phyloP scores from a whole-genome alignment of 331 rosid species.

The Pyrus hybrid region DNA sequence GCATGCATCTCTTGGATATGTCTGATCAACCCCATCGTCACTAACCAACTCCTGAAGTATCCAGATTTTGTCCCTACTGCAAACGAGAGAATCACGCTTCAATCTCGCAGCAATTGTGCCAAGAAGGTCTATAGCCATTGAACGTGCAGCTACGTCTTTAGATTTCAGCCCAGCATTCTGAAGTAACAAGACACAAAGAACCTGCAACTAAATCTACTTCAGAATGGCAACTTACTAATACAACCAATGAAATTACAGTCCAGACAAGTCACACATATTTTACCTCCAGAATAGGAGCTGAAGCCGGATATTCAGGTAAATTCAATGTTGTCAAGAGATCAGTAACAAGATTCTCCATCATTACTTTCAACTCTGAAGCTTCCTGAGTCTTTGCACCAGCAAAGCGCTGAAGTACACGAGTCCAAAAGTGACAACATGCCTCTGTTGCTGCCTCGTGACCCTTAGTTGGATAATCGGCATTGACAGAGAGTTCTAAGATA shows the following conservation, averaged over 20 bases:
- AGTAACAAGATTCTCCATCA: conserved; percentile 87
- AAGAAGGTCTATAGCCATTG: conserved; percentile 92
- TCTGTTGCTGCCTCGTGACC: conserved; percentile 73
- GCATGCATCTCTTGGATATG: conserved; percentile 54
- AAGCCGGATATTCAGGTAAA: conserved; percentile 94
- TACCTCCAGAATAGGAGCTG: conserved; percentile 93
- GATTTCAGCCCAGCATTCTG: conserved; percentile 91
- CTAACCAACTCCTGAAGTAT: conserved; percentile 55
- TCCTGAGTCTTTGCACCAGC: conserved; percentile 80
- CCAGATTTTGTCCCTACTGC: conserved; percentile 76
- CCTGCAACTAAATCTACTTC: conserved; percentile 52
- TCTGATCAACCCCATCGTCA: conserved; percentile 32
- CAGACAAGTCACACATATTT: neutral
- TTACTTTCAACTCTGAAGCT: conserved; percentile 75
- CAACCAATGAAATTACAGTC: conserved; percentile 5
- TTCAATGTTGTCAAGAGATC: conserved; percentile 83
- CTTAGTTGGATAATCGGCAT: conserved; percentile 57
- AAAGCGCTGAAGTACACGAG: conserved; percentile 84
- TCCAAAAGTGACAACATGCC: conserved; percentile 85
- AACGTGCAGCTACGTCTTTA: conserved; percentile 76
- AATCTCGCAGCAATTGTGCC: conserved; percentile 98
- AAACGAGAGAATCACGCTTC: conserved; percentile 84
- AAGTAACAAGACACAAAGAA: conserved; percentile 77
- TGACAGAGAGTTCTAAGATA: conserved; percentile 66
- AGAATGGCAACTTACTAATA: conserved; percentile 19